These are phyloP conservation scores for Rhododendron henanense DNA, from an alignment of 148 eudicot genomes.

Conservation along the genomic window DNA sequence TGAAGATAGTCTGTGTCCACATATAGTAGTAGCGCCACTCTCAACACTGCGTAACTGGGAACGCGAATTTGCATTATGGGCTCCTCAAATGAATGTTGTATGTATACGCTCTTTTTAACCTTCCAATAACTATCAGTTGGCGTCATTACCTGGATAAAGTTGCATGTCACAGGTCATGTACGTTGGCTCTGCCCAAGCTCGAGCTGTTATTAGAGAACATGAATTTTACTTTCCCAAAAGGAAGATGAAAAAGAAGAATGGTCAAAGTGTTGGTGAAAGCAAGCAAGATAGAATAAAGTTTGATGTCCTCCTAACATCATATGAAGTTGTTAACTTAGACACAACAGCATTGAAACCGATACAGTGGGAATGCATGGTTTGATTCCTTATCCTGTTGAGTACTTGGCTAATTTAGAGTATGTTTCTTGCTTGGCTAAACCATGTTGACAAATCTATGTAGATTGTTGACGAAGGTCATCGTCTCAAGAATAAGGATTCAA, in stretches of 20 bases:
- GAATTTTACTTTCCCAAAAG: slow-evolving; percentile 86
- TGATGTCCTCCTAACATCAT: slow-evolving; percentile 92
- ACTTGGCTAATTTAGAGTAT: slow-evolving; percentile 1
- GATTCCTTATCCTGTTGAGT: slow-evolving; percentile 4
- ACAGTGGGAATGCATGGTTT: slow-evolving; percentile 95
- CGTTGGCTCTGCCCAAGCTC: slow-evolving; percentile 88
- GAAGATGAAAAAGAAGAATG: slow-evolving; percentile 85
- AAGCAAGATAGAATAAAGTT: slow-evolving; percentile 92
- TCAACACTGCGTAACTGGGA: slow-evolving; percentile 99
- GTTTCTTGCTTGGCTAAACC: slow-evolving; percentile 8
- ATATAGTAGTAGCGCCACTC: slow-evolving; percentile 92
- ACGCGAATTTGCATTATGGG: slow-evolving; percentile 97
- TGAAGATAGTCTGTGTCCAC: slow-evolving; percentile 65
- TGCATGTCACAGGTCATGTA: slow-evolving; percentile 76
- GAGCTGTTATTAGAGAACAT: slow-evolving; percentile 65
- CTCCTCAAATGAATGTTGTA: slow-evolving; percentile 98
- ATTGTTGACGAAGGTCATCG: slow-evolving; percentile 99
- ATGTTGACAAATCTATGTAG: slow-evolving; percentile 35
- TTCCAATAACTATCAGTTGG: not conserved
- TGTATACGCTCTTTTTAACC: slow-evolving; percentile 27
- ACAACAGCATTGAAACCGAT: slow-evolving; percentile 74
- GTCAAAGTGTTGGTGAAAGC: slow-evolving; percentile 55
- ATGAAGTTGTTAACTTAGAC: slow-evolving; percentile 93
- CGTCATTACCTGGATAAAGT: slow-evolving; percentile 12
- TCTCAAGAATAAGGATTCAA: slow-evolving; percentile 96